Evolutionary conservation across 1,284 basidiomycete genomes (phyloP).

Genomic region (Ceratobasidium sp.): DNA sequence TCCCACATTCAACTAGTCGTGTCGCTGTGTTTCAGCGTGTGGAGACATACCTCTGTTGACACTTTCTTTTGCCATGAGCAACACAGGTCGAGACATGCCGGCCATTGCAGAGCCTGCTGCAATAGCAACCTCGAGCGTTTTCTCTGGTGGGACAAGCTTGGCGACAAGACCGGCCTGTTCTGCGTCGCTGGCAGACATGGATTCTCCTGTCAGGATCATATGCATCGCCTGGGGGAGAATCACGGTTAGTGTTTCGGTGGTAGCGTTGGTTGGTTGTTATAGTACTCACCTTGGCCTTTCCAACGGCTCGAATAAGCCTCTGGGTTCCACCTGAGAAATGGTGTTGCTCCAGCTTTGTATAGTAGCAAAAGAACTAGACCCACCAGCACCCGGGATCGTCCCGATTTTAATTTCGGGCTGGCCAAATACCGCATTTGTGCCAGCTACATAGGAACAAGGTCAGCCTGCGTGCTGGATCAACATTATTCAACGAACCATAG

Average conservation of each 20-base stretch:
- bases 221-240: conserved; percentile 45
- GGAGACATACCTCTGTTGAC: conserved; percentile 44
- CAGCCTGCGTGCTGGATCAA: conserved; percentile 51
- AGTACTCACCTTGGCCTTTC: conserved; percentile 66
- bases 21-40: background rate
- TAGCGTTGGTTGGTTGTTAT: background rate
- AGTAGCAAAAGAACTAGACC: background rate
- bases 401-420: conserved; percentile 79
- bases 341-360: background rate
- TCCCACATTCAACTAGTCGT: background rate
- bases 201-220: conserved; percentile 45
- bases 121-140: conserved; percentile 45
- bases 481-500: background rate
- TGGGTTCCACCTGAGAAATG: conserved; percentile 62
- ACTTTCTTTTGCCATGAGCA: conserved; percentile 48
- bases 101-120: conserved; percentile 43
- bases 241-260: background rate
- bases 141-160: conserved; percentile 36
- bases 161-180: conserved; percentile 45
- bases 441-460: conserved; percentile 68
- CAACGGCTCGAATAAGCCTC: conserved; percentile 69
- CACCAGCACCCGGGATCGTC: conserved; percentile 71
- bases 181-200: conserved; percentile 46
- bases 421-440: conserved; percentile 69
- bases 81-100: conserved; percentile 44